Evolutionary conservation across 495 filamentous ascomycete genomes (phyloP), one percentile per base, ranked within the genome.

Genomic region (Aspergillus haitiensis): DNA sequence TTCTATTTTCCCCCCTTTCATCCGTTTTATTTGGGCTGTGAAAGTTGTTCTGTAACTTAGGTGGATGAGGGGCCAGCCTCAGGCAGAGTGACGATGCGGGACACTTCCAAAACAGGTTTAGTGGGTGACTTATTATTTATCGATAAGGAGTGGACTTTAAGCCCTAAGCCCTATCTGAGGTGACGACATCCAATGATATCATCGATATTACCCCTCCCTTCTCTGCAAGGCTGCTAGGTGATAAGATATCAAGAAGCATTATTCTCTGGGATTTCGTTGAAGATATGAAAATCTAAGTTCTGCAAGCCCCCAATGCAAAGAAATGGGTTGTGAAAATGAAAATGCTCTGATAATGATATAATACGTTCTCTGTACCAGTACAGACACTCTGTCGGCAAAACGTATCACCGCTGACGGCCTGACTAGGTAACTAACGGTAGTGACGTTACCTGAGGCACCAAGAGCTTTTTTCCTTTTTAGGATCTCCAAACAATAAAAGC

Each of bases 331-430:
- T 27, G 21, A 27, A 27, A 27, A 3, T 27, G 21, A 27, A 27
- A 27, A 3, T 27, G 21, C 21, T 27, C 1, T 27, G 21, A 27
- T 27, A 27, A 27, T 27, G 21, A 27, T 27, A 27, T 27, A 3
- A 27, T 27, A 3, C 3, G 21, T 27, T 27, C 21, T 27, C 3
- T 27, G 21, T 27, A 27, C 21, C 21, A 27, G 21, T 27, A 27
- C 21, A 27, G 21, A 27, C 3, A 27, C 21, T 1, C 1, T 3
- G 21, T 27, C 69, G 75, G 70, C 67, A 67, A 59, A 75, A 72
- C 63, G 65, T 75, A 72, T 67, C 52, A 53, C 72, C 72, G 73
- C 27, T 61, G 58, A 52, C 21, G 3, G 21, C 21, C 21, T 27
- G 3, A 27, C 21, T 27, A 27, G 21, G 21, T 3, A 27, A 27